Conservation (phyloP, 495 filamentous ascomycete species). For the Tuber borchii region DNA sequence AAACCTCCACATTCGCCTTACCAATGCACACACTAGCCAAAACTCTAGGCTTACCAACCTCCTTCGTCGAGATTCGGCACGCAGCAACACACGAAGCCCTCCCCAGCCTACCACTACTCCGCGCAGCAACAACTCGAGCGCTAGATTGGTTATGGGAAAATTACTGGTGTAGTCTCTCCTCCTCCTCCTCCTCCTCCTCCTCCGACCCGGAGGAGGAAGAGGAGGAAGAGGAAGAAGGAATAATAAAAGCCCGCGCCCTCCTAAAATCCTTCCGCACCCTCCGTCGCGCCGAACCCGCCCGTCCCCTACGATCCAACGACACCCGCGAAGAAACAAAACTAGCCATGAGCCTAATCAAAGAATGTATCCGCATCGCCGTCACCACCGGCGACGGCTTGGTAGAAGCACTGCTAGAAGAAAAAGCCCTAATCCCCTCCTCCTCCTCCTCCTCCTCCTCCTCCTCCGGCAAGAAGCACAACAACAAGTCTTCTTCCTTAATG, state of each 20-base stretch:
- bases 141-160: conserved; percentile 81
- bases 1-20: conserved; percentile 60
- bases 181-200: too few relatives aligned
- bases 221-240: not conserved
- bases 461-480: conserved; percentile 32
- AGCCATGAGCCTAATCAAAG: conserved; percentile 30
- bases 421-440: conserved; percentile 38
- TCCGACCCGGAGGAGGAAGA: not conserved
- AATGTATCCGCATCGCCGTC: conserved; percentile 34
- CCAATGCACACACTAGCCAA: conserved; percentile 79
- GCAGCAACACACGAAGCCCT: conserved; percentile 83
- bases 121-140: conserved; percentile 58
- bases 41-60: conserved; percentile 66
- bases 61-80: conserved; percentile 85
- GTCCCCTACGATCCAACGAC: conserved; percentile 24
- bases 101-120: conserved; percentile 63
- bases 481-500: conserved; percentile 21
- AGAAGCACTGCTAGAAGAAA: conserved; percentile 39
- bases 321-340: conserved; percentile 21
- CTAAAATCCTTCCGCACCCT: conserved; percentile 15
- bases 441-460: too few relatives aligned
- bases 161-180: conserved; percentile 63
- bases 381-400: conserved; percentile 17
- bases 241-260: not conserved
- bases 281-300: conserved; percentile 19